A percentile compares a stretch with the other conserved stretches of the same genome.
These are phyloP conservation scores for Massariosphaeria phaeospora DNA, from an alignment of 495 filamentous ascomycete species.

Conservation along the genomic window DNA sequence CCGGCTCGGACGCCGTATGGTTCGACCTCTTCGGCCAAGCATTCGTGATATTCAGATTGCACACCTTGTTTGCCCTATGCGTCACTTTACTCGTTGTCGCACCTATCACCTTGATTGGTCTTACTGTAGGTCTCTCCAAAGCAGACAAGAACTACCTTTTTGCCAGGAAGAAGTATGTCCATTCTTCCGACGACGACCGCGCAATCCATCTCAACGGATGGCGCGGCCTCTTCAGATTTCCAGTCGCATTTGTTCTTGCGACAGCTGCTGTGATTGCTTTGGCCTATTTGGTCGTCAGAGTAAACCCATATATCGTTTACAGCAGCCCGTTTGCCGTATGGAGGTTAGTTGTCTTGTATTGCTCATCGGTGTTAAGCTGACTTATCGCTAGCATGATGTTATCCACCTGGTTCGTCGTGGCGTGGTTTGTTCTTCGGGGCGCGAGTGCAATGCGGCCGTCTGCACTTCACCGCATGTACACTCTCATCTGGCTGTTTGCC, in stretches of 20 bases:
- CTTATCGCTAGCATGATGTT: slow-evolving; percentile 62
- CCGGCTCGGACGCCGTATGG: slow-evolving; percentile 74
- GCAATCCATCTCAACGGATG: slow-evolving; percentile 64
- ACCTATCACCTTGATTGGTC: slow-evolving; percentile 62
- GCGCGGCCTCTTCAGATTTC: slow-evolving; percentile 78
- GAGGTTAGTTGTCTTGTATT: slow-evolving; percentile 26
- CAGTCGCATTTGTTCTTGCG: slow-evolving; percentile 66
- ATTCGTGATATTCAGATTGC: slow-evolving; percentile 72
- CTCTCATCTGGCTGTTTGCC: slow-evolving; percentile 75
- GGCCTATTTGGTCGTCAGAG: slow-evolving; percentile 69
- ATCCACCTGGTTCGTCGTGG: slow-evolving; percentile 68
- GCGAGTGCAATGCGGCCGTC: slow-evolving; percentile 80
- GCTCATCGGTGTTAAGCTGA: neutral
- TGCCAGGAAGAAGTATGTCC: slow-evolving; percentile 54
- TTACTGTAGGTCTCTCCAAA: slow-evolving; percentile 62
- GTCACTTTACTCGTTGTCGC: slow-evolving; percentile 73
- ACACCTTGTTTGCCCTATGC: slow-evolving; percentile 81
- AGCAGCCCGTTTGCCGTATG: slow-evolving; percentile 74
- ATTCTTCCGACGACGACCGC: slow-evolving; percentile 55
- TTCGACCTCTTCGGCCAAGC: slow-evolving; percentile 84
- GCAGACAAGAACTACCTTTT: slow-evolving; percentile 80
- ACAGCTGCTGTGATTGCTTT: slow-evolving; percentile 64
- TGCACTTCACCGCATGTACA: slow-evolving; percentile 76
- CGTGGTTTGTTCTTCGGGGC: slow-evolving; percentile 80
- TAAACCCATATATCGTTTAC: slow-evolving; percentile 85